These are phyloP conservation scores for Lentinula sp. DNA, from an alignment of 768 basidiomycete genomes.

Conservation along the genomic window DNA sequence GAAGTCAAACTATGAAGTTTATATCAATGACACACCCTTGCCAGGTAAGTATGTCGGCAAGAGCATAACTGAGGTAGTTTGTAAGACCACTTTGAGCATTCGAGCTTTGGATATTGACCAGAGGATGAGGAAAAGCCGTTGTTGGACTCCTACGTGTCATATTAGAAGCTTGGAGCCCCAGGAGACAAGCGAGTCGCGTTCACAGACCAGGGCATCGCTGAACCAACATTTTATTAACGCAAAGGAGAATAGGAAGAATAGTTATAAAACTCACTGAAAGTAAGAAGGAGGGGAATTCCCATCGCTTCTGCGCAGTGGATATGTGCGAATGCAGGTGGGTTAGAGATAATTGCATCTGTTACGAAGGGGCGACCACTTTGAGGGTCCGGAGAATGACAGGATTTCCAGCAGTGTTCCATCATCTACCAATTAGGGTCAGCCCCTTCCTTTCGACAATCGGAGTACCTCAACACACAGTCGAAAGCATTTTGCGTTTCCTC, in stretches of 20 bases:
- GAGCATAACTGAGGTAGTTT: slow-evolving; percentile 51
- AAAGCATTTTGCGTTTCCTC: slow-evolving; percentile 52
- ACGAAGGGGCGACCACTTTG: slow-evolving; percentile 39
- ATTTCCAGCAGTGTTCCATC: slow-evolving; percentile 53
- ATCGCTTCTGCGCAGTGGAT: slow-evolving; percentile 61
- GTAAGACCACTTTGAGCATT: slow-evolving; percentile 49
- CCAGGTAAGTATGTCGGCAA: slow-evolving; percentile 58
- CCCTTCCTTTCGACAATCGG: too few relatives aligned
- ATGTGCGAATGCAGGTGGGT: slow-evolving; percentile 64
- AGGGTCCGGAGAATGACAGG: slow-evolving; percentile 43
- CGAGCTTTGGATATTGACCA: slow-evolving; percentile 50
- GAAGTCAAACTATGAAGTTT: background rate
- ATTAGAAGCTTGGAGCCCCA: background rate
- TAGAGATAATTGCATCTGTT: slow-evolving; percentile 61
- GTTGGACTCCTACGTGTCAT: slow-evolving; percentile 36
- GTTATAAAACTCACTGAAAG: slow-evolving; percentile 41
- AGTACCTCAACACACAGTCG: slow-evolving; percentile 24
- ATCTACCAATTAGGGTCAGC: slow-evolving; percentile 27
- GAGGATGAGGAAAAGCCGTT: slow-evolving; percentile 51
- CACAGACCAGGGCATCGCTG: slow-evolving; percentile 62
- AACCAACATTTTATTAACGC: background rate
- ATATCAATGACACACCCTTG: slow-evolving; percentile 35
- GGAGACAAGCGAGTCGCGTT: background rate
- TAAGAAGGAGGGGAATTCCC: slow-evolving; percentile 49
- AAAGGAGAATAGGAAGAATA: background rate